Evolutionary conservation across 169 alveolate species (phyloP).

Genomic region (Eimeria brunetti): DNA sequence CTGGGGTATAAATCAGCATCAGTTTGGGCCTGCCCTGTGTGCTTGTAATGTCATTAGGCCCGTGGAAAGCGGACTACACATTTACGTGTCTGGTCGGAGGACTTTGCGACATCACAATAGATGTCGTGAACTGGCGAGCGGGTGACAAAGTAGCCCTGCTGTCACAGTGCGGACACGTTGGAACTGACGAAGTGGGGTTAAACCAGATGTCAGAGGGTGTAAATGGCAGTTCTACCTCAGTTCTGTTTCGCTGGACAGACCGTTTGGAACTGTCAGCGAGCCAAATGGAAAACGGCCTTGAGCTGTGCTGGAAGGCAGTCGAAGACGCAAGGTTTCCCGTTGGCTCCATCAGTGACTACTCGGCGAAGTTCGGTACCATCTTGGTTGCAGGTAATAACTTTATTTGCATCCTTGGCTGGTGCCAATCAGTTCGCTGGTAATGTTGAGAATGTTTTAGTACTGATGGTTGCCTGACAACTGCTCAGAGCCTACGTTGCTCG

Average conservation of each 20-base stretch:
- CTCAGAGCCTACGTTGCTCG: background rate
- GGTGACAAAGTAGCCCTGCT: slow-evolving; percentile 47
- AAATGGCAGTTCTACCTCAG: slow-evolving; percentile 1
- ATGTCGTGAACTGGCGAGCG: slow-evolving; percentile 15
- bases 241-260: slow-evolving; percentile 21
- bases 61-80: slow-evolving; percentile 24
- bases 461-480: background rate
- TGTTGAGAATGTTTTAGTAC: background rate
- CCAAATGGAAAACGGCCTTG: slow-evolving; percentile 43
- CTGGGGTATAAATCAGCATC: background rate
- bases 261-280: slow-evolving; percentile 35
- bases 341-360: slow-evolving; percentile 35
- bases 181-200: background rate
- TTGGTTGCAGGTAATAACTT: slow-evolving; percentile 18
- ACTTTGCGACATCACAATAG: slow-evolving; percentile 20
- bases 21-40: background rate
- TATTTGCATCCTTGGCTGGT: background rate
- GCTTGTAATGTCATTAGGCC: background rate
- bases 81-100: slow-evolving; percentile 43
- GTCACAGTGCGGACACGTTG: background rate
- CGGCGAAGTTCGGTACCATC: slow-evolving; percentile 54
- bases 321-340: background rate
- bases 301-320: slow-evolving; percentile 62
- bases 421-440: too few species aligned
- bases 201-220: slow-evolving; percentile 25